phyloP scores from a whole-genome alignment of 345 rosid genomes.

The Eucalyptus virginea region DNA sequence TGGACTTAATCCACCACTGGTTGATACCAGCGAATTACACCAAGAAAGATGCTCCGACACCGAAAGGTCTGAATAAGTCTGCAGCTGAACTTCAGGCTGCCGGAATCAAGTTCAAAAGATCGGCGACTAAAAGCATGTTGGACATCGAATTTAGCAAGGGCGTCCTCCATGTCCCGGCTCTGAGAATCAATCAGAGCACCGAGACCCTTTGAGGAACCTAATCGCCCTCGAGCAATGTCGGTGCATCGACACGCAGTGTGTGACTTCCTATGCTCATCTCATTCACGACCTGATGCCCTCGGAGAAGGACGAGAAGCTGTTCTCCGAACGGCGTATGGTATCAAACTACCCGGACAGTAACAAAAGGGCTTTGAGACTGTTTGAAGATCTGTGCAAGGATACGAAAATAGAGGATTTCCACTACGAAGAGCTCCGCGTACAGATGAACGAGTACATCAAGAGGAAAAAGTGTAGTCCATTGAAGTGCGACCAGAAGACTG shows the following conservation, averaged over 20 bases:
- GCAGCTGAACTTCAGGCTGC: slow-evolving; percentile 7
- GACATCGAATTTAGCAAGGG: slow-evolving; percentile 27
- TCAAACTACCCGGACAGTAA: background rate
- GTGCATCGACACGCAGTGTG: slow-evolving; percentile 2
- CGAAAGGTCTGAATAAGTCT: background rate
- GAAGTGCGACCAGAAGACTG: background rate
- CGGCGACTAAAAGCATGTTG: slow-evolving; percentile 4
- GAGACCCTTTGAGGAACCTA: slow-evolving; percentile 40
- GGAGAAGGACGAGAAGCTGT: slow-evolving; percentile 19
- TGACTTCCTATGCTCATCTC: slow-evolving; percentile 29
- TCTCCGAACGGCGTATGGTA: slow-evolving; percentile 4
- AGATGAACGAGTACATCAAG: slow-evolving; percentile 8
- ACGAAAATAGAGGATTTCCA: slow-evolving; percentile 6
- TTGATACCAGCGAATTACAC: slow-evolving; percentile 24
- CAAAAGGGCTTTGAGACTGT: background rate
- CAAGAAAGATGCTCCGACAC: background rate
- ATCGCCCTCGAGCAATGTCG: slow-evolving; percentile 22
- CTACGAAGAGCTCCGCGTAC: slow-evolving; percentile 26
- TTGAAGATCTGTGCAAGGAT: slow-evolving; percentile 6
- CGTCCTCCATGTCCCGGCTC: slow-evolving; percentile 22
- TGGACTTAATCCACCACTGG: slow-evolving; percentile 36
- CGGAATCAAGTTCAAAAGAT: slow-evolving; percentile 20
- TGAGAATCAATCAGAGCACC: slow-evolving; percentile 11
- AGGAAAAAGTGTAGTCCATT: background rate
- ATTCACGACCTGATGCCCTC: slow-evolving; percentile 12